Evolutionary conservation across 1,284 basidiomycete genomes (phyloP).

Genomic region (Ceratobasidium papillatum): DNA sequence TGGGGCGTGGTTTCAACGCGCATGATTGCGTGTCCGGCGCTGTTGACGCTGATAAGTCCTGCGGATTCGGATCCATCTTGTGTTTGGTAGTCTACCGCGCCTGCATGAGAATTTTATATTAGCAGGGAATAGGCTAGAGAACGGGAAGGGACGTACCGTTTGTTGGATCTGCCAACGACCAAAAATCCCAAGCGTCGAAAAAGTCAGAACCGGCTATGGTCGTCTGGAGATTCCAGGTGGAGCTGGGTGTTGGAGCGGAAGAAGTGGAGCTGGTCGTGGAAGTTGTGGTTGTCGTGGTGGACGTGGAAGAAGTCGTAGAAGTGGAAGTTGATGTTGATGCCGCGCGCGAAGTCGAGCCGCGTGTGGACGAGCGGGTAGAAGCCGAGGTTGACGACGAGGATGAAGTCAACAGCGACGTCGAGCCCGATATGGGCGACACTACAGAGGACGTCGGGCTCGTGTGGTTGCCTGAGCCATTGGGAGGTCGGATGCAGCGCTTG

Average conservation of each 20-base stretch:
- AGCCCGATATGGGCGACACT: background rate
- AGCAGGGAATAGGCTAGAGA: background rate
- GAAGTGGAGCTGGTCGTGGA: slow-evolving; percentile 12
- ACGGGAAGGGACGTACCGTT: slow-evolving; percentile 12
- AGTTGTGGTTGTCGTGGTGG: background rate
- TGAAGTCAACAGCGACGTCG: background rate
- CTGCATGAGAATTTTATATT: background rate
- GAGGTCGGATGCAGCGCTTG: slow-evolving; percentile 14
- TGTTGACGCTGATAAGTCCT: slow-evolving; percentile 36
- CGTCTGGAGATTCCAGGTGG: slow-evolving; percentile 22
- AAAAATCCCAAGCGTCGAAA: slow-evolving; percentile 43
- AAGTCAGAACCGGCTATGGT: slow-evolving; percentile 36
- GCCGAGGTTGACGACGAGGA: slow-evolving; percentile 6
- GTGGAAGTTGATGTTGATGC: slow-evolving; percentile 12
- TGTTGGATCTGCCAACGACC: slow-evolving; percentile 40
- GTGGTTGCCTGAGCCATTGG: background rate
- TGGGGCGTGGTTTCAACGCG: slow-evolving; percentile 42
- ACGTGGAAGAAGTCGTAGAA: slow-evolving; percentile 17
- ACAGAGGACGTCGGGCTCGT: background rate
- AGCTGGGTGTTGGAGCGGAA: slow-evolving; percentile 22
- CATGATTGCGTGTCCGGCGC: slow-evolving; percentile 41
- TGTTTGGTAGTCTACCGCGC: slow-evolving; percentile 33
- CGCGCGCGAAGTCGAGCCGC: background rate
- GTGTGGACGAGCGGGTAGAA: background rate
- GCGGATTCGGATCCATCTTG: slow-evolving; percentile 20